Base-by-base conservation (phyloP, 1,284 basidiomycete species). In the Boletus hoseneyae region DNA sequence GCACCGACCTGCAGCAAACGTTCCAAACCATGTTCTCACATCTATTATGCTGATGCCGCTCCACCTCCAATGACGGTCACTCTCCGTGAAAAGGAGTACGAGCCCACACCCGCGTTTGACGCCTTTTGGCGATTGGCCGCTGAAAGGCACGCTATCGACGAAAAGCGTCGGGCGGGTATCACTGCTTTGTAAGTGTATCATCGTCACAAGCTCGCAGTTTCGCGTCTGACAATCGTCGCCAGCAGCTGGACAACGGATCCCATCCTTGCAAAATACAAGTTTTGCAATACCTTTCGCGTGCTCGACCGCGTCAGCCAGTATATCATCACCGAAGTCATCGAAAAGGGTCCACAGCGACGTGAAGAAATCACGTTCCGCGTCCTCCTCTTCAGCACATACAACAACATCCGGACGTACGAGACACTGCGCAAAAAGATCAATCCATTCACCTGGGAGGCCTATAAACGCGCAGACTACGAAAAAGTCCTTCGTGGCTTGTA, bases 261-360 rank as follows among this genome's bases (percentile, higher is more conserved):
- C 2, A 73, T 81, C 27, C 67, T 86, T 18, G 66, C 61, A 4
- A 59, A 67, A 6, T 70, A 75, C 52, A 73, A 70, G 45, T 85
- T 85, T 55, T 84, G 82, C 67, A 84, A 83, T 56, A 73, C 79
- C 0, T 86, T 73, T 61, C 77, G 84, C 11, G 75, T 83, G 2
- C 70, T 81, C 21, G 84, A 86, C 63, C 75, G 75, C 32, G 73
- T 73, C 3, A 80, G 72, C 30, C 83, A 86, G 55, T 86, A 74
- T 50, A 68, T 86, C 43, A 71, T 86, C 25, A 57, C 67, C 3
- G 72, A 82, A 41, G 80, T 86, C 37, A 78, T 86, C 52, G 76
- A 82, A 57, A 80, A 78, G 55, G 84, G 83, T 6, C 68, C 77
- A 1, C 80, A 83, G 58, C 62, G 69, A 13, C 73, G 70, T 8